phyloP scores from a whole-genome alignment of 768 basidiomycete genomes.

The Boletus reticuloceps region DNA sequence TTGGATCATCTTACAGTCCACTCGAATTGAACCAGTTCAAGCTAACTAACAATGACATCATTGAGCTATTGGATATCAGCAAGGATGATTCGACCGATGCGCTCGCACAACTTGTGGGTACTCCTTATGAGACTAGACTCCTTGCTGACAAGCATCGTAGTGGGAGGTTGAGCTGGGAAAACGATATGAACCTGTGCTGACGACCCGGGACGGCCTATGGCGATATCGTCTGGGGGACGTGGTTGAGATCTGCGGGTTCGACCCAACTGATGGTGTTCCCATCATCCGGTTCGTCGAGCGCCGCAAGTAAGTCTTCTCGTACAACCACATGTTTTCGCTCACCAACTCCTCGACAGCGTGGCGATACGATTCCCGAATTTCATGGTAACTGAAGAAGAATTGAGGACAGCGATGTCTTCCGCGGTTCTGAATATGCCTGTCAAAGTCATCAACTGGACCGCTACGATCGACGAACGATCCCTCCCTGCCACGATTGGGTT shows the following conservation, averaged over 20 bases:
- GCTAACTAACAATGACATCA: not conserved
- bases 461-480: conserved; percentile 3
- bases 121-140: not conserved
- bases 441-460: conserved; percentile 15
- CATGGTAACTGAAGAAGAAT: conserved; percentile 11
- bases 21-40: conserved; percentile 10
- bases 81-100: not conserved
- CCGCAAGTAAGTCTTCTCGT: conserved; percentile 8
- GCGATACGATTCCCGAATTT: conserved; percentile 8
- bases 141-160: conserved; percentile 9
- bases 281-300: conserved; percentile 15
- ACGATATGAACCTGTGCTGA: conserved; percentile 18
- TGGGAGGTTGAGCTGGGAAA: conserved; percentile 14
- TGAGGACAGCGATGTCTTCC: conserved; percentile 6
- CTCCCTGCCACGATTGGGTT: conserved; percentile 12
- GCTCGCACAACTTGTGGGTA: conserved; percentile 4
- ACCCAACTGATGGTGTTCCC: conserved; percentile 15
- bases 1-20: conserved; percentile 8
- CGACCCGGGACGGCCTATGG: conserved; percentile 19
- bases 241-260: conserved; percentile 21
- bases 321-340: not conserved
- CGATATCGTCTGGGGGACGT: conserved; percentile 21
- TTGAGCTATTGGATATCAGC: conserved; percentile 16
- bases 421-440: not conserved
- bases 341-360: not conserved